Conservation (phyloP, 352 stramenopile species). For the Phytopythium oedochilum region DNA sequence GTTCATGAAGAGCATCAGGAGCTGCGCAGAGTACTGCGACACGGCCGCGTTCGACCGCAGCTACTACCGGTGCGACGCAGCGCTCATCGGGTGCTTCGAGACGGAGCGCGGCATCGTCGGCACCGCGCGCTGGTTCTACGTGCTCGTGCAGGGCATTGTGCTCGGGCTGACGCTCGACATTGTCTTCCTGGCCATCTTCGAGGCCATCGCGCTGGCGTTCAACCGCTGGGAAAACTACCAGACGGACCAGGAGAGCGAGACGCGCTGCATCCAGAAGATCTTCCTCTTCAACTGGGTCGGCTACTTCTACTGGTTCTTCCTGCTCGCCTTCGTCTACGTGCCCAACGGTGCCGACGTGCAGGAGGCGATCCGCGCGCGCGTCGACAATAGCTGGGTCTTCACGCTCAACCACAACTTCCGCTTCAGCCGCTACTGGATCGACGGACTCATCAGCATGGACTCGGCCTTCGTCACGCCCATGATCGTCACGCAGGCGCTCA, state of each 20-base stretch:
- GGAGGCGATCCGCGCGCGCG: slow-evolving; percentile 27
- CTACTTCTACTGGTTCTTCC: slow-evolving; percentile 73
- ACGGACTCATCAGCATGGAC: slow-evolving; percentile 58
- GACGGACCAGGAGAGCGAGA: slow-evolving; percentile 48
- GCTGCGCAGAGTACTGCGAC: slow-evolving; percentile 43
- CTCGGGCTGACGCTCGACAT: slow-evolving; percentile 59
- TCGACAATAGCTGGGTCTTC: slow-evolving; percentile 33
- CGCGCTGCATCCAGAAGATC: slow-evolving; percentile 51
- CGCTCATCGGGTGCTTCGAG: slow-evolving; percentile 44
- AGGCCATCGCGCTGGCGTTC: slow-evolving; percentile 41
- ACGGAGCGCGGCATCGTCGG: slow-evolving; percentile 50
- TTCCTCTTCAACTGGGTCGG: slow-evolving; percentile 73
- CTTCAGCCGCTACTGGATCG: slow-evolving; percentile 58
- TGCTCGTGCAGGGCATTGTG: slow-evolving; percentile 55
- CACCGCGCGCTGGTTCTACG: slow-evolving; percentile 61
- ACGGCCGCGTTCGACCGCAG: slow-evolving; percentile 25
- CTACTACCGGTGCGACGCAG: slow-evolving; percentile 48
- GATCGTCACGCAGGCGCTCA: slow-evolving; percentile 66
- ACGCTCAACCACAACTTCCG: slow-evolving; percentile 30
- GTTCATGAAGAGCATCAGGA: slow-evolving; percentile 47
- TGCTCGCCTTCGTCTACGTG: slow-evolving; percentile 60
- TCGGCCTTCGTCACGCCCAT: slow-evolving; percentile 61
- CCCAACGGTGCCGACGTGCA: slow-evolving; percentile 48
- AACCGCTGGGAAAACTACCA: slow-evolving; percentile 65
- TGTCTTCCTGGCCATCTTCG: slow-evolving; percentile 61